Percentiles rank a stretch among this genome's conserved stretches.
Conservation (phyloP, 805 yeast genomes). For the Pichia pseudocactophila region DNA sequence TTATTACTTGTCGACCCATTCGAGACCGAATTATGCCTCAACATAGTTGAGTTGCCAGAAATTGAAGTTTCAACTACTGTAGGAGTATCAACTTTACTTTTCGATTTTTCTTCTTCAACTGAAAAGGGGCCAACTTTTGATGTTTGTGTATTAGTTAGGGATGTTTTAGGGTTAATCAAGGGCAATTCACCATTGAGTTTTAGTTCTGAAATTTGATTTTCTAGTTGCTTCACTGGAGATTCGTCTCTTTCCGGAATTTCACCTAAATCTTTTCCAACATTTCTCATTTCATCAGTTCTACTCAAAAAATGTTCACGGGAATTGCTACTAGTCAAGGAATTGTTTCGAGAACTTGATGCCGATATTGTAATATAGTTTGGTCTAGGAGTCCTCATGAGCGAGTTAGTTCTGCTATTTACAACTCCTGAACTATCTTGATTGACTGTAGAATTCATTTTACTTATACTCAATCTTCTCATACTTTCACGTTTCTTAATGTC, state of each 20-base stretch:
- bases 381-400: background rate
- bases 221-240: background rate
- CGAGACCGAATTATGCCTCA: too few species aligned
- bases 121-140: too few species aligned
- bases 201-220: background rate
- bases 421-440: background rate
- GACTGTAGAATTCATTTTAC: background rate
- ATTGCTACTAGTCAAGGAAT: conserved; percentile 4
- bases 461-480: background rate
- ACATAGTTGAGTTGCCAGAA: too few species aligned
- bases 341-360: conserved; percentile 1
- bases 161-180: too few species aligned
- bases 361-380: background rate
- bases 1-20: too few species aligned
- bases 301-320: background rate
- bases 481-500: background rate
- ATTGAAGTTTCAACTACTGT: too few species aligned
- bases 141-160: too few species aligned
- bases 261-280: background rate
- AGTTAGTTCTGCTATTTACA: background rate
- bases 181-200: too few species aligned
- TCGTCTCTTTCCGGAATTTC: conserved; percentile 11
- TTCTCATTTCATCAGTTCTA: conserved; percentile 2
- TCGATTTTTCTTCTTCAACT: too few species aligned
- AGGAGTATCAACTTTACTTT: too few species aligned